Conservation (phyloP, 352 stramenopile species). For the Pythium vanterpoolii region DNA sequence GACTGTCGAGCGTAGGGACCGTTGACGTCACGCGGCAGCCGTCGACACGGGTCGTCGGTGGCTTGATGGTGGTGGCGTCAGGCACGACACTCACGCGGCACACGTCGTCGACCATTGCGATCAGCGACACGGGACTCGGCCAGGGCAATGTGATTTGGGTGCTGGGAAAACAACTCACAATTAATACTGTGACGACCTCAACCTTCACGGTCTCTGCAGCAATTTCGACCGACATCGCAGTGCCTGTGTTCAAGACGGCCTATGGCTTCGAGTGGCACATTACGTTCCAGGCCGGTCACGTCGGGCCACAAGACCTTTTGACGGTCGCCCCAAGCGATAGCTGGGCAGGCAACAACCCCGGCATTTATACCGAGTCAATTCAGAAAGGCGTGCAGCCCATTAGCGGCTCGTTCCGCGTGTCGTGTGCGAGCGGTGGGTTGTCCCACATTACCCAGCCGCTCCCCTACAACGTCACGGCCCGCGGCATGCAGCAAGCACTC, state of each 20-base stretch:
- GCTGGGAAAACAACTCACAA: constrained; percentile 34
- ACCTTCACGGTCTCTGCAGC: constrained; percentile 20
- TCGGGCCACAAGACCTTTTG: constrained; percentile 87
- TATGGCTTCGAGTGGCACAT: constrained; percentile 75
- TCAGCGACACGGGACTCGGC: constrained; percentile 25
- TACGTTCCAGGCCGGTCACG: constrained; percentile 71
- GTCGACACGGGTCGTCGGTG: constrained; percentile 41
- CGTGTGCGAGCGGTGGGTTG: constrained; percentile 53
- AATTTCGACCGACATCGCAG: constrained; percentile 31
- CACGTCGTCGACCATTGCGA: constrained; percentile 21
- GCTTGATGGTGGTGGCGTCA: constrained; percentile 33
- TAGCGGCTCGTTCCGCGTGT: constrained; percentile 88
- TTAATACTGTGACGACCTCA: constrained; percentile 23
- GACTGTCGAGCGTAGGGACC: constrained; percentile 58
- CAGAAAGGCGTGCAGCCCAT: constrained; percentile 89
- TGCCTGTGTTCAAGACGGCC: constrained; percentile 65
- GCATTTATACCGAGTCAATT: constrained; percentile 75
- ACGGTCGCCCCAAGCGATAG: constrained; percentile 82
- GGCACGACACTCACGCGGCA: constrained; percentile 30
- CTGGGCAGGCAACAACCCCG: constrained; percentile 92
- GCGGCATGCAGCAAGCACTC: constrained; percentile 79
- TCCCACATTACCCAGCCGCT: constrained; percentile 88
- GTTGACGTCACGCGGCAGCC: constrained; percentile 47
- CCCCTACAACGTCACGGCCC: constrained; percentile 83
- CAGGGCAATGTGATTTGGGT: constrained; percentile 51